phyloP scores from a whole-genome alignment of 441 rosid species.

The Pelargonium citronellum region DNA sequence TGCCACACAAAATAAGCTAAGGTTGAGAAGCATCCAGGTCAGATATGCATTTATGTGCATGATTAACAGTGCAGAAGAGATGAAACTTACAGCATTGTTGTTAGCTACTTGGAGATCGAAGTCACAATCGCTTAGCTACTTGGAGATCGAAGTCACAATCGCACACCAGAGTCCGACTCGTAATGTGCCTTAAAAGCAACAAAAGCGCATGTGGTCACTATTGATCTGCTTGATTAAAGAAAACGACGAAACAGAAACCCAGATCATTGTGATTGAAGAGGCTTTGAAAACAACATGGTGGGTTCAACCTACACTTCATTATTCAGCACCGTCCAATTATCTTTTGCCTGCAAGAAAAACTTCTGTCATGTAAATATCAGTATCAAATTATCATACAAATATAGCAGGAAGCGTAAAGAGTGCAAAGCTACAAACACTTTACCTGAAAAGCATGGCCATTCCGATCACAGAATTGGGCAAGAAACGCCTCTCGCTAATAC shows the following conservation, averaged over 20 bases:
- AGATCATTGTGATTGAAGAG: not conserved
- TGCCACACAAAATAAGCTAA: conserved; percentile 1
- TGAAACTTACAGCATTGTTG: not conserved
- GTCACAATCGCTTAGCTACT: conserved; percentile 1
- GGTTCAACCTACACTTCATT: not conserved
- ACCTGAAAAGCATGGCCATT: not conserved
- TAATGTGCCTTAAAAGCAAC: not conserved
- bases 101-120: conserved; percentile 1
- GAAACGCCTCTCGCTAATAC: not conserved
- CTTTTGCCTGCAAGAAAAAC: not conserved
- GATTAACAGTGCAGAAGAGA: not conserved
- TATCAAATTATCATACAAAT: not conserved
- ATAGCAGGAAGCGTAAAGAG: not conserved
- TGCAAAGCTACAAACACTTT: not conserved
- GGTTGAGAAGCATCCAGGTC: not conserved
- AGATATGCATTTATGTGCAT: not conserved
- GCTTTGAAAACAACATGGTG: not conserved
- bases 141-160: not conserved
- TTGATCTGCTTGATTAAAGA: not conserved
- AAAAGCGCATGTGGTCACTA: not conserved
- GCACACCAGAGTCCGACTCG: not conserved
- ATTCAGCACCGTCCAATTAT: not conserved
- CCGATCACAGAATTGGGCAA: not conserved
- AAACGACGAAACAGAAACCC: not conserved
- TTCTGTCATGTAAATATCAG: not conserved